Evolutionary conservation across 192 early-diverging fungal genomes (phyloP).

Genomic region (Bifiguratus adelaidae): DNA sequence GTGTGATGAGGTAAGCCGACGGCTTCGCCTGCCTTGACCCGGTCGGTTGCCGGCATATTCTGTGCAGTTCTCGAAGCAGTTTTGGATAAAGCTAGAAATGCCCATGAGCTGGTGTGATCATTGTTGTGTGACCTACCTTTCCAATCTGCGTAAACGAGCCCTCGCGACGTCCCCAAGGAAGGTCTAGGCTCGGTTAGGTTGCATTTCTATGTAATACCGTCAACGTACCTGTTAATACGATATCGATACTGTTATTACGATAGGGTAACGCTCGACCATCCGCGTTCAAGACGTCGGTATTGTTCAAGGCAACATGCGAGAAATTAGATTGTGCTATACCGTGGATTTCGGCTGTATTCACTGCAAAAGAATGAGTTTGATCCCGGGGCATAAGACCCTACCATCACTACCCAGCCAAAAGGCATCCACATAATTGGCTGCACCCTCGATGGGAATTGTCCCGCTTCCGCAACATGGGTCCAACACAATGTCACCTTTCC

Average conservation of each 20-base stretch:
- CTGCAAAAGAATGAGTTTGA: neutral
- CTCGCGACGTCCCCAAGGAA: constrained; percentile 21
- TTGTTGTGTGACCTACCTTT: constrained; percentile 2
- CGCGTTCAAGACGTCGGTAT: constrained; percentile 10
- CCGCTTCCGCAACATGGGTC: constrained; percentile 34
- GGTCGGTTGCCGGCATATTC: constrained; percentile 14
- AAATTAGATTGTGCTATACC: constrained; percentile 12
- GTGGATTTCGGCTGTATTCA: constrained; percentile 5
- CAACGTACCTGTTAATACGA: constrained; percentile 11
- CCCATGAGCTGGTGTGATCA: neutral
- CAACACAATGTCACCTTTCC: constrained; percentile 26
- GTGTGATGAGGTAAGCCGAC: constrained; percentile 31
- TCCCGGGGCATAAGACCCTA: neutral
- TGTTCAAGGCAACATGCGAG: constrained; percentile 1
- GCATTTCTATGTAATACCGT: neutral
- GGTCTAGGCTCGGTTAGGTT: constrained; percentile 2
- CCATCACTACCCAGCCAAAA: constrained; percentile 27
- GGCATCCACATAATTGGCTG: constrained; percentile 17
- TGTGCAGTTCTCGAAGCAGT: constrained; percentile 20
- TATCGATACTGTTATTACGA: constrained; percentile 13
- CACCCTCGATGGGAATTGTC: constrained; percentile 24
- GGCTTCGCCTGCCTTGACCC: too few relatives aligned
- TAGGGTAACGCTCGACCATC: constrained; percentile 11
- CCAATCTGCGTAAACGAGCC: constrained; percentile 4
- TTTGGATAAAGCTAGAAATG: constrained; percentile 30